Evolutionary conservation across 2,329 filamentous ascomycete genomes (phyloP), one percentile per base, ranked within the genome.

Genomic region (Cladosporium phlei): DNA sequence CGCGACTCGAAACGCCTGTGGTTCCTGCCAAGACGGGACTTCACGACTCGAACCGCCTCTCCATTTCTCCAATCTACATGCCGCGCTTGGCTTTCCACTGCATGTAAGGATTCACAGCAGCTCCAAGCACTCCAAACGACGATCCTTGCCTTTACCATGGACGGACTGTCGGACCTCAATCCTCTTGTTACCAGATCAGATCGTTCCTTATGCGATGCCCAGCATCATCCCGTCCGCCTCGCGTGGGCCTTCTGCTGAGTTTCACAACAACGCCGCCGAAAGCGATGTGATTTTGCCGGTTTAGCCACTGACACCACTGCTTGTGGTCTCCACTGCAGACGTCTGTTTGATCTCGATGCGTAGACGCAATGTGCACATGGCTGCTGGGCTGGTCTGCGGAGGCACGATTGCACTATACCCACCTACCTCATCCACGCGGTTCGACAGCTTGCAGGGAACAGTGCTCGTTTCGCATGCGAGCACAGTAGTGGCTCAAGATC

Each of bases 261-360:
- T 39, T 39, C 37, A 39, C 24, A 17, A 27, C 24, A 16, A 27
- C 17, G 20, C 16, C 14, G 22, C 16, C 37, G 37, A 39, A 39
- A 6, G 29, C 37, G 24, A 20, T 27, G 25, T 11, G 3, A 17
- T 19, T 39, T 25, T 14, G 14, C 24, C 25, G 20, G 14, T 39
- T 39, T 21, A 39, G n/a, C n/a, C n/a, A n/a, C n/a, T n/a, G n/a
- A n/a, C n/a, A n/a, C 37, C 37, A 25, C 29, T 39, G 37, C 37
- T 27, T 29, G 17, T 21, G n/a, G 37, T 39, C 24, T 39, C 37
- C 37, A 39, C 37, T 20, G 25, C 14, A 28, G 10, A 25, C 24
- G 24, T n/a, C n/a, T n/a, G n/a, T n/a, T n/a, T n/a, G n/a, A n/a
- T n/a, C n/a, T n/a, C n/a, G n/a, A n/a, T n/a, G n/a, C n/a, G n/a